phyloP scores from a whole-genome alignment of 768 basidiomycete species.

The Termitomyces sp. region DNA sequence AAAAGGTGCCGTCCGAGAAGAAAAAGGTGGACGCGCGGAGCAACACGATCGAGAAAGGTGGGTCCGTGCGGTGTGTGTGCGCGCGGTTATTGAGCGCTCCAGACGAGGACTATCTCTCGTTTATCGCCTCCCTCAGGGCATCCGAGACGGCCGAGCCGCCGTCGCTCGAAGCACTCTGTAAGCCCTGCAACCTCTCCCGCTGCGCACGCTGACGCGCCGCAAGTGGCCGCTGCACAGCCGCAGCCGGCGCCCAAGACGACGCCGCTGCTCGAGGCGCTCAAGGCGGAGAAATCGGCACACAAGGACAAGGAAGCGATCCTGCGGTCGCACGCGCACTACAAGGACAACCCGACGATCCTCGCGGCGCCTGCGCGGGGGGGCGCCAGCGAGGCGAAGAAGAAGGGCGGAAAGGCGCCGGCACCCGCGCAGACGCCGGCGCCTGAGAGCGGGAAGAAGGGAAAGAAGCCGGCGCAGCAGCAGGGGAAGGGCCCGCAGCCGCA shows the following conservation, averaged over 20 bases:
- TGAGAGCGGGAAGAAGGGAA: slow-evolving; percentile 11
- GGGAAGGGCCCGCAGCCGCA: slow-evolving; percentile 1
- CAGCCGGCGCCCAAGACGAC: slow-evolving; percentile 71
- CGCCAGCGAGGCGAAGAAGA: slow-evolving; percentile 21
- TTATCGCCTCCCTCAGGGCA: slow-evolving; percentile 67
- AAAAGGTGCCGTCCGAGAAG: slow-evolving; percentile 75
- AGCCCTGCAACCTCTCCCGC: slow-evolving; percentile 14
- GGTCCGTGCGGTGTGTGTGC: too few relatives aligned
- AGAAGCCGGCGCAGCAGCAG: background rate
- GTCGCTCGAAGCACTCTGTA: slow-evolving; percentile 61
- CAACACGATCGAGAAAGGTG: slow-evolving; percentile 91
- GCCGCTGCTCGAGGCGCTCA: slow-evolving; percentile 89
- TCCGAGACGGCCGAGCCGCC: slow-evolving; percentile 45
- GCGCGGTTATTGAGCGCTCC: too few relatives aligned
- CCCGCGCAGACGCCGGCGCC: slow-evolving; percentile 5
- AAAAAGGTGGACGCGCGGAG: slow-evolving; percentile 74
- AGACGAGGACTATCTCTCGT: slow-evolving; percentile 86
- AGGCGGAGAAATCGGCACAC: slow-evolving; percentile 70
- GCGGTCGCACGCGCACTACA: slow-evolving; percentile 70
- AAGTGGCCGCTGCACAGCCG: slow-evolving; percentile 63
- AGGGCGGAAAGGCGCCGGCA: slow-evolving; percentile 10
- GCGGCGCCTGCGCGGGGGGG: slow-evolving; percentile 29
- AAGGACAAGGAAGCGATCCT: slow-evolving; percentile 71
- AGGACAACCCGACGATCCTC: slow-evolving; percentile 32
- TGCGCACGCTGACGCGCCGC: background rate